phyloP scores from a whole-genome alignment of 768 basidiomycete species.

The Boletus reticuloceps region DNA sequence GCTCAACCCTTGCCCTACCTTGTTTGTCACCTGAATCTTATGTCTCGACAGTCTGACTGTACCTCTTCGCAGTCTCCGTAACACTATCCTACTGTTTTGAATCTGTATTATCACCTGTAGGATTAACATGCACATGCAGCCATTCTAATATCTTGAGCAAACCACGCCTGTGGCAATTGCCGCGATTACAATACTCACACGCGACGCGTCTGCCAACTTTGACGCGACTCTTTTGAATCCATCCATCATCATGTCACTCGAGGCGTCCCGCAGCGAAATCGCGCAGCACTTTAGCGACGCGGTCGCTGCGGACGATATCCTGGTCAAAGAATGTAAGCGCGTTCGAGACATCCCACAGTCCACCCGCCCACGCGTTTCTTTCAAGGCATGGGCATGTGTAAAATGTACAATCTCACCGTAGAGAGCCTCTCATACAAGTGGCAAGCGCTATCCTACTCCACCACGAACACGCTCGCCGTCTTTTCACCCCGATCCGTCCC shows the following conservation, averaged over 20 bases:
- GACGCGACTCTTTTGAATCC: background rate
- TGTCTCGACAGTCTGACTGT: conserved; percentile 14
- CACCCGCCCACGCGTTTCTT: conserved; percentile 12
- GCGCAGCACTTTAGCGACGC: conserved; percentile 25
- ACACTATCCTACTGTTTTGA: conserved; percentile 22
- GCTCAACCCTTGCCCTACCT: conserved; percentile 12
- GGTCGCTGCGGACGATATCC: conserved; percentile 39
- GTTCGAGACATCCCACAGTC: background rate
- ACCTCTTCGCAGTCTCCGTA: conserved; percentile 15
- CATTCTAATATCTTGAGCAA: conserved; percentile 13
- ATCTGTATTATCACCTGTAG: conserved; percentile 32
- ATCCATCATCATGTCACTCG: conserved; percentile 19
- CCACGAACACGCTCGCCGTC: conserved; percentile 35
- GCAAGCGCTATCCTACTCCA: conserved; percentile 49
- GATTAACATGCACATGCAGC: conserved; percentile 17
- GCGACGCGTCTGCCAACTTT: background rate
- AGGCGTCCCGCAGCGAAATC: conserved; percentile 20
- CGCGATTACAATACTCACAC: too few relatives aligned
- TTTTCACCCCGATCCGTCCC: conserved; percentile 51
- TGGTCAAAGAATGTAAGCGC: conserved; percentile 52
- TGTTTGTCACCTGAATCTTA: conserved; percentile 4
- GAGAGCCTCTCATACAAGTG: conserved; percentile 63
- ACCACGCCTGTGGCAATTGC: too few relatives aligned
- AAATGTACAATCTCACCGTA: conserved; percentile 53
- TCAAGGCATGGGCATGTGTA: conserved; percentile 63